A percentile compares a stretch with the other conserved stretches of the same genome.
phyloP scores from a whole-genome alignment of 1,284 basidiomycete genomes.

The Leccinum griseonigrum region DNA sequence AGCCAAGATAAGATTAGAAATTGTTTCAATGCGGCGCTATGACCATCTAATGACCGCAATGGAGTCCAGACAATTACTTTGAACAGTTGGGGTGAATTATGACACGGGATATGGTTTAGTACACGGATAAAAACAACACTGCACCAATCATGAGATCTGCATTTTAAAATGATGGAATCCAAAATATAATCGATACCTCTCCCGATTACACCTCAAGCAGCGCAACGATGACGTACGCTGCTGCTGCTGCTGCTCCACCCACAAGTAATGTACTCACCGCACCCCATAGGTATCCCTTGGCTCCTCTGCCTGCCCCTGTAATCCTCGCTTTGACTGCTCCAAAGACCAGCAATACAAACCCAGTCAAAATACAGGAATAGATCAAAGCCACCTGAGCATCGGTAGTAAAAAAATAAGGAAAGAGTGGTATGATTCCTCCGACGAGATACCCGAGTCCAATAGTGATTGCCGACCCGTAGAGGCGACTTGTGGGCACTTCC shows the following conservation, averaged over 20 bases:
- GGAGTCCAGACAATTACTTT: neutral
- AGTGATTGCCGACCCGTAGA: conserved; percentile 87
- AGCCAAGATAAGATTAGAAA: too few species aligned
- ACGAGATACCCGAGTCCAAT: conserved; percentile 87
- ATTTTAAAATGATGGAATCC: neutral
- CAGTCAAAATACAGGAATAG: conserved; percentile 77
- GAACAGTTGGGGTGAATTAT: conserved; percentile 1
- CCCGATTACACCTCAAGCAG: conserved; percentile 51
- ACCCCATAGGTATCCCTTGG: conserved; percentile 73
- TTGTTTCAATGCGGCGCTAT: too few species aligned
- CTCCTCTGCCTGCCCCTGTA: conserved; percentile 71
- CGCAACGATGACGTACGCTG: conserved; percentile 85
- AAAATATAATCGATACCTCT: neutral
- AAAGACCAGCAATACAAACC: conserved; percentile 84
- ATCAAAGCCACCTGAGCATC: conserved; percentile 64
- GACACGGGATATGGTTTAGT: conserved; percentile 3
- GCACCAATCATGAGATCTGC: neutral
- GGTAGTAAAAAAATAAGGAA: conserved; percentile 88
- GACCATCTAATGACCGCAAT: neutral
- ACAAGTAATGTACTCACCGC: conserved; percentile 87
- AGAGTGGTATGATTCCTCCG: conserved; percentile 84
- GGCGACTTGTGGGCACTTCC: conserved; percentile 69
- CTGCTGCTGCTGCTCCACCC: conserved; percentile 86
- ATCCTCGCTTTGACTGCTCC: conserved; percentile 88
- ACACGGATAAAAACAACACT: neutral